Percentiles rank a stretch among this genome's conserved stretches.
Evolutionary conservation across 2,329 filamentous ascomycete species (phyloP).

Genomic region (Akanthomyces muscarius): DNA sequence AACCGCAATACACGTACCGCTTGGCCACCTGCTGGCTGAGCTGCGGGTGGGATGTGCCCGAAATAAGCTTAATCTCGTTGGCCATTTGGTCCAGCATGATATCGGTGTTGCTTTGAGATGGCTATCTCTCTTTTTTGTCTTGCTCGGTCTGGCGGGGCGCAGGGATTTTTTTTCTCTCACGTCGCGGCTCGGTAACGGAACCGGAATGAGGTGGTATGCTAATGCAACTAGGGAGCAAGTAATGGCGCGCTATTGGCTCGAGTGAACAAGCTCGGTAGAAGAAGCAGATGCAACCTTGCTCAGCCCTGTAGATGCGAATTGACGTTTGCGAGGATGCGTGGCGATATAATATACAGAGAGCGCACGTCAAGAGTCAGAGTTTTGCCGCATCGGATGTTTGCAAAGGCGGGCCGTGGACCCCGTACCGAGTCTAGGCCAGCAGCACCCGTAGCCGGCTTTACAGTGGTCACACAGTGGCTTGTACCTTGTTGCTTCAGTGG

Average conservation of each 20-base stretch:
- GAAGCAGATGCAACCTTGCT: neutral
- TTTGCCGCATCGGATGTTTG: slow-evolving; percentile 1
- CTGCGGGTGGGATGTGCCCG: slow-evolving; percentile 46
- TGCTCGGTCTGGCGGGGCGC: slow-evolving; percentile 13
- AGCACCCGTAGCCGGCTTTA: neutral
- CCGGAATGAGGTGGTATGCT: slow-evolving; percentile 4
- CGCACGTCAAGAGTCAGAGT: neutral
- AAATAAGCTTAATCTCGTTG: slow-evolving; percentile 52
- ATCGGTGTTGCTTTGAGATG: slow-evolving; percentile 11
- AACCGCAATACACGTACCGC: slow-evolving; percentile 32
- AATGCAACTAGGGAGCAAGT: neutral
- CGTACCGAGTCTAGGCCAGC: neutral
- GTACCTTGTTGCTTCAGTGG: neutral
- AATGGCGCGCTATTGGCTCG: neutral
- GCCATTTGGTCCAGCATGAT: slow-evolving; percentile 43
- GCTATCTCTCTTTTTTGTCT: neutral
- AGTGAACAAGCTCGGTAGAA: neutral
- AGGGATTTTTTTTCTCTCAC: slow-evolving; percentile 13
- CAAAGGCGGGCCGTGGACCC: slow-evolving; percentile 9
- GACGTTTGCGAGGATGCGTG: neutral
- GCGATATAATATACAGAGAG: slow-evolving; percentile 5
- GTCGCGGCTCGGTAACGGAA: slow-evolving; percentile 5
- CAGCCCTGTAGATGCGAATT: neutral
- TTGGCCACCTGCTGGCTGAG: slow-evolving; percentile 42
- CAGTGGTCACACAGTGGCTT: neutral